These are phyloP conservation scores for Pyricularia sp. DNA, from an alignment of 2,329 filamentous ascomycete species.

Conservation along the genomic window DNA sequence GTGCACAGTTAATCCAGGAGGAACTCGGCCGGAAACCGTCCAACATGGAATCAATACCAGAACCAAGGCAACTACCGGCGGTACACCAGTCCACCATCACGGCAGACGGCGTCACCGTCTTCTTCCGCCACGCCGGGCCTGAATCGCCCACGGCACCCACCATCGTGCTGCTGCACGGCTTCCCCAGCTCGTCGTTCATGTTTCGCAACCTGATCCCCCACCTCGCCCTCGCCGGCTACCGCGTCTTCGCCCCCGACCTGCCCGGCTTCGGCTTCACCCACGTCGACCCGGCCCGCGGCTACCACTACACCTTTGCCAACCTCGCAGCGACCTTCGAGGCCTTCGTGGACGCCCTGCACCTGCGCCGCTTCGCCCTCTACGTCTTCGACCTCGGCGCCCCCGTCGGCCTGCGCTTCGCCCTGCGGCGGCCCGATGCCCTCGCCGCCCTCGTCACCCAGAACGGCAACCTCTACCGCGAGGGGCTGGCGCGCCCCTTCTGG, in stretches of 20 bases:
- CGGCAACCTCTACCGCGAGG: constrained; percentile 51
- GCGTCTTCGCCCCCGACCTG: constrained; percentile 45
- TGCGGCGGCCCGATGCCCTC: constrained; percentile 35
- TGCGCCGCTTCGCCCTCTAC: constrained; percentile 42
- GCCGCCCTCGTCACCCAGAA: constrained; percentile 48
- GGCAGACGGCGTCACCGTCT: constrained; percentile 25
- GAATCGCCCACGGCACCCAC: constrained; percentile 15
- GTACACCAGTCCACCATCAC: neutral
- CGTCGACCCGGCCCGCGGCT: constrained; percentile 28
- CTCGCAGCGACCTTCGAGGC: constrained; percentile 35
- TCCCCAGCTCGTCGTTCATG: constrained; percentile 31
- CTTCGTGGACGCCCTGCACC: constrained; percentile 36
- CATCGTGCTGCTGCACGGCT: constrained; percentile 35
- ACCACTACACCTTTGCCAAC: constrained; percentile 44
- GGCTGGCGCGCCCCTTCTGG: constrained; percentile 41
- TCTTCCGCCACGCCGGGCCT: constrained; percentile 27
- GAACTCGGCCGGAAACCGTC: neutral
- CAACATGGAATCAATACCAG: neutral
- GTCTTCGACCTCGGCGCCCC: constrained; percentile 57
- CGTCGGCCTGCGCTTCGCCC: constrained; percentile 40
- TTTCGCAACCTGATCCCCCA: constrained; percentile 34
- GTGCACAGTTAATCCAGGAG: neutral
- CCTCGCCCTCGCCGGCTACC: constrained; percentile 25
- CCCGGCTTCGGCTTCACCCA: constrained; percentile 51
- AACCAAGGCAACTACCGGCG: neutral